phyloP scores from a whole-genome alignment of 768 basidiomycete genomes.

The Calocybe gangraenosa region DNA sequence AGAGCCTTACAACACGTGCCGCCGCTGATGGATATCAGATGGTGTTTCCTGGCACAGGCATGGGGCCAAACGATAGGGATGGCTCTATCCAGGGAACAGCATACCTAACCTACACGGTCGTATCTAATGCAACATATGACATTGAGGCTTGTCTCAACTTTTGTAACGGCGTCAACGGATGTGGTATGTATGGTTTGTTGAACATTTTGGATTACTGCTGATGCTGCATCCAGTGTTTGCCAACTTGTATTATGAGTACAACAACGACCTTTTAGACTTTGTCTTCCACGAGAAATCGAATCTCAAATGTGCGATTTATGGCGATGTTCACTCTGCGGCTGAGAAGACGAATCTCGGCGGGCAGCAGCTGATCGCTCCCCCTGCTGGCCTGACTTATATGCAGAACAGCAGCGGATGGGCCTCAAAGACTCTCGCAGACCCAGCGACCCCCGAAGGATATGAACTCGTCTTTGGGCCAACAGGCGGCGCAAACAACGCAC shows the following conservation, averaged over 20 bases:
- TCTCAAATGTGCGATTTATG: conserved; percentile 45
- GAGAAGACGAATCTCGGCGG: conserved; percentile 45
- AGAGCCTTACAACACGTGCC: conserved; percentile 16
- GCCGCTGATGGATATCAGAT: conserved; percentile 25
- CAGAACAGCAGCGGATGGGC: conserved; percentile 42
- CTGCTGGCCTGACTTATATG: conserved; percentile 35
- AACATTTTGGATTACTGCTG: background rate
- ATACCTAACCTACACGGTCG: conserved; percentile 43
- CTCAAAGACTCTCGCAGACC: conserved; percentile 29
- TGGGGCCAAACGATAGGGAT: conserved; percentile 31
- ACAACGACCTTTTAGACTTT: conserved; percentile 37
- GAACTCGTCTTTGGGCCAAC: conserved; percentile 43
- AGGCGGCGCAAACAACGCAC: conserved; percentile 38
- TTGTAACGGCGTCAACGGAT: conserved; percentile 31
- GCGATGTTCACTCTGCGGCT: conserved; percentile 34
- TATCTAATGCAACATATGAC: conserved; percentile 42
- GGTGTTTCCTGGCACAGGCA: conserved; percentile 37
- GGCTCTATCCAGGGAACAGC: conserved; percentile 45
- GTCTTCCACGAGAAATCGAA: conserved; percentile 36
- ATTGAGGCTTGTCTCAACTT: conserved; percentile 38
- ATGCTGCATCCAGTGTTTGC: conserved; percentile 35
- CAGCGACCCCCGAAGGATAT: conserved; percentile 38
- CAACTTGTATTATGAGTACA: conserved; percentile 47
- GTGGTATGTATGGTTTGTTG: conserved; percentile 31
- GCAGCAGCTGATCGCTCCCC: conserved; percentile 32